Evolutionary conservation across 2,329 filamentous ascomycete species (phyloP).

Genomic region (Pseudogymnoascus sp.): DNA sequence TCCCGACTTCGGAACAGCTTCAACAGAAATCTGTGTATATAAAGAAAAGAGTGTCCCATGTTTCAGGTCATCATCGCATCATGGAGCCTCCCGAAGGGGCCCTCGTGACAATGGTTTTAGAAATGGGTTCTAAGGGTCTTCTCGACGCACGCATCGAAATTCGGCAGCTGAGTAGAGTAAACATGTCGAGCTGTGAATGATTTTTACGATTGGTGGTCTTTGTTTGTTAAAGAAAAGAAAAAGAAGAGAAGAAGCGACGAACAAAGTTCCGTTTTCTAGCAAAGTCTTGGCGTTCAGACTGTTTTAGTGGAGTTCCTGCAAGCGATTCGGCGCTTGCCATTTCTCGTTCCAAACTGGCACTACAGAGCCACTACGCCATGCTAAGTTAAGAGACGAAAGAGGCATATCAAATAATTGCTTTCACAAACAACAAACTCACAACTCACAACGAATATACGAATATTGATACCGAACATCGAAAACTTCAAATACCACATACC

Average conservation of each 20-base stretch:
- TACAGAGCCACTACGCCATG: slow-evolving; percentile 9
- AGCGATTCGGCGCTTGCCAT: slow-evolving; percentile 10
- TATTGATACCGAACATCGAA: slow-evolving; percentile 6
- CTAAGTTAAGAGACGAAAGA: slow-evolving; percentile 9
- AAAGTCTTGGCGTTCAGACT: background rate
- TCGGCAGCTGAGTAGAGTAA: slow-evolving; percentile 54
- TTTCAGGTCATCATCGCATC: slow-evolving; percentile 62
- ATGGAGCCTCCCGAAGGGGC: slow-evolving; percentile 49
- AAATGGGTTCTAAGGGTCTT: slow-evolving; percentile 50
- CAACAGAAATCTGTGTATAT: slow-evolving; percentile 9
- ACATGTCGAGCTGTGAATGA: slow-evolving; percentile 54
- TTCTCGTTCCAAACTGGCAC: slow-evolving; percentile 5
- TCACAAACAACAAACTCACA: background rate
- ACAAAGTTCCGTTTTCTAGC: slow-evolving; percentile 6
- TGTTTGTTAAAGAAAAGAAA: slow-evolving; percentile 33
- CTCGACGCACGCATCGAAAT: slow-evolving; percentile 65
- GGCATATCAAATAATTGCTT: slow-evolving; percentile 11
- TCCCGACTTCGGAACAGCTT: slow-evolving; percentile 13
- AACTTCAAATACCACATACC: background rate
- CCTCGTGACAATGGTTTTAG: slow-evolving; percentile 80
- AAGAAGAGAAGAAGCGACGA: slow-evolving; percentile 25
- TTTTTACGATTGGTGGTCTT: slow-evolving; percentile 62
- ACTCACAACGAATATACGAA: slow-evolving; percentile 6
- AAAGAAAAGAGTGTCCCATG: slow-evolving; percentile 41
- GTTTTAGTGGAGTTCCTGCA: slow-evolving; percentile 1